Evolutionary conservation across 805 yeast genomes (phyloP).

Genomic region (Yamadazyma phyllophila): DNA sequence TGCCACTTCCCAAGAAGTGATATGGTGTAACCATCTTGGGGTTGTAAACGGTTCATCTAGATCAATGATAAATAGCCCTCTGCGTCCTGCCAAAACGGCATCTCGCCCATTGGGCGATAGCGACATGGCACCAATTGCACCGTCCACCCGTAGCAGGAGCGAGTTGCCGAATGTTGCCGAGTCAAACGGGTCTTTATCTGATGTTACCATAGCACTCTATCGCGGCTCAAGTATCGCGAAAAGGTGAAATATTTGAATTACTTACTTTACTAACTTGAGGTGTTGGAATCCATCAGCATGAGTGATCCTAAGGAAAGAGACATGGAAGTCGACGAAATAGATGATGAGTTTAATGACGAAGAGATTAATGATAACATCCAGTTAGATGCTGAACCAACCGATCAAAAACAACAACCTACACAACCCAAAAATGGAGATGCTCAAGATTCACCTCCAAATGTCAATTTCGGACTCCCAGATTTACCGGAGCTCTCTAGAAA

Average conservation of each 20-base stretch:
- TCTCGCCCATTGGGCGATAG: slow-evolving; percentile 89
- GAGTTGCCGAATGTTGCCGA: slow-evolving; percentile 75
- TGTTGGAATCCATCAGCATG: neutral
- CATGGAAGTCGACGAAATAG: slow-evolving; percentile 15
- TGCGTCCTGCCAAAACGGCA: slow-evolving; percentile 80
- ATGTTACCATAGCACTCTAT: neutral
- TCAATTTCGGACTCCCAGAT: slow-evolving; percentile 24
- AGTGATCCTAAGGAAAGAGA: slow-evolving; percentile 7
- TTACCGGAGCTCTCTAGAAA: slow-evolving; percentile 70
- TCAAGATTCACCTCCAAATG: slow-evolving; percentile 5
- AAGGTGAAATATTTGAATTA: neutral
- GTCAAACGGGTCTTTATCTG: slow-evolving; percentile 24
- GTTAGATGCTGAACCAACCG: neutral
- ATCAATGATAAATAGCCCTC: slow-evolving; percentile 88
- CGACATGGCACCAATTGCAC: slow-evolving; percentile 88
- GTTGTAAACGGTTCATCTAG: slow-evolving; percentile 93
- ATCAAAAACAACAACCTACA: neutral
- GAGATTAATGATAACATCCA: slow-evolving; percentile 10
- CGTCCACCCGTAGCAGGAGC: slow-evolving; percentile 82
- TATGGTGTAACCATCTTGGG: slow-evolving; percentile 90
- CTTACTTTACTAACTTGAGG: neutral
- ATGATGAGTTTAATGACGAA: slow-evolving; percentile 26
- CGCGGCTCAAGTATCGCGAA: neutral
- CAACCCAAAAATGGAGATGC: slow-evolving; percentile 3
- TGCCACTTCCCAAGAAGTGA: slow-evolving; percentile 97